phyloP scores from a whole-genome alignment of 225 moss, liverwort and hornwort genomes.

The Physcomitrium patens region DNA sequence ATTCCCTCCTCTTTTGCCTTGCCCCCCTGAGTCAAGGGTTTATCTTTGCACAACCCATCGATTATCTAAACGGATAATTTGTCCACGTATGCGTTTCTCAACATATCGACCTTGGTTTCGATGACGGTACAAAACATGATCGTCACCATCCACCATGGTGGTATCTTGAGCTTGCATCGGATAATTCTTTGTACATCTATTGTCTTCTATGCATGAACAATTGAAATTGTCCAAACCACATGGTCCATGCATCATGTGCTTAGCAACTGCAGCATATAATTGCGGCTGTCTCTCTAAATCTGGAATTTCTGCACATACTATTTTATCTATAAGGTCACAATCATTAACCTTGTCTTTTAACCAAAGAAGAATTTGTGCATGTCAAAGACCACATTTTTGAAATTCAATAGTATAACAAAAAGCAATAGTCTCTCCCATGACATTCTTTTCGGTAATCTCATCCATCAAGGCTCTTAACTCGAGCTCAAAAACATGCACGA shows the following conservation, averaged over 20 bases:
- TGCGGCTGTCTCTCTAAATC: background rate
- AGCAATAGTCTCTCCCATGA: background rate
- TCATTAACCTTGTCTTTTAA: background rate
- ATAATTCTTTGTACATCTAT: background rate
- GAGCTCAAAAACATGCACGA: slow-evolving; percentile 9
- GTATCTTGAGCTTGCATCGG: too few species aligned
- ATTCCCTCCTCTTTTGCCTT: too few species aligned
- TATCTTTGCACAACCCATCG: too few species aligned
- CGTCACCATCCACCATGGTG: too few species aligned
- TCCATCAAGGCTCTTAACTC: slow-evolving; percentile 1
- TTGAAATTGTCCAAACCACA: slow-evolving; percentile 1
- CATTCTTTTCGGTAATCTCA: background rate
- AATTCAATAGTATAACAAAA: slow-evolving; percentile 5
- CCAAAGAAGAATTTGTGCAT: too few species aligned
- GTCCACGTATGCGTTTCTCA: too few species aligned
- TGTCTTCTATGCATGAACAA: slow-evolving; percentile 1
- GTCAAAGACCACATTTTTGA: background rate
- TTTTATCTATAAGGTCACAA: too few species aligned
- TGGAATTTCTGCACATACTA: background rate
- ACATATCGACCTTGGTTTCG: too few species aligned
- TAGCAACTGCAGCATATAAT: background rate
- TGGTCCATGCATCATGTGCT: slow-evolving; percentile 15
- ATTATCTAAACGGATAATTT: too few species aligned
- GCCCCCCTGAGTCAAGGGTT: too few species aligned
- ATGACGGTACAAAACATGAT: too few species aligned